Base-by-base conservation (phyloP, 73 alveolate genomes). In the Tetrahymena thermophila region DNA sequence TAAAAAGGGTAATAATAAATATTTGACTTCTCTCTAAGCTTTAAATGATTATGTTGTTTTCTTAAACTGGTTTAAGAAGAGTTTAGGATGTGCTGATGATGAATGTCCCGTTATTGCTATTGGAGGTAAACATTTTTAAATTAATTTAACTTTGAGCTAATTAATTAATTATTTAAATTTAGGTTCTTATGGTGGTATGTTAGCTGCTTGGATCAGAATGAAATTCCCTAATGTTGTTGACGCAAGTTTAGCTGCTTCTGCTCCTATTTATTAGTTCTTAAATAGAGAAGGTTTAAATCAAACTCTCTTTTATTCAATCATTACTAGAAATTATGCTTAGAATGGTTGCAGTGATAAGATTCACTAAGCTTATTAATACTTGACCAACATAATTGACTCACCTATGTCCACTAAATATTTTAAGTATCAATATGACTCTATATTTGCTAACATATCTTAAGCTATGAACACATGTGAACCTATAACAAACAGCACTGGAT, bases 201-300 rank as follows among this genome's bases (percentile, higher is more conserved):
- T 96, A 0, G 93, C 98, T 40, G 95, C 97, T 28, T 96, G 98
- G 98, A 58, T 96, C 93, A 94, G 98, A 35, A 96, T 96, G 98
- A 96, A 96, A 94, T 94, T 85, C 43, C 98, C 98, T 7, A 42
- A 94, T 57, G 83, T 71, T 19, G 35, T 94, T 23, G 96, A 94
- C 83, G 96, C 94, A 55, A 43, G 94, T 25, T 34, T 94, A 37
- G 96, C 94, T 15, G 44, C 57, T n/a, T 94, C 96, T n/a, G 96
- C 96, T 35, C 96, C 96, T 94, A 57, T 94, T 57, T 84, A 58
- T 58, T 57, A 57, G 15, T 84, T 44, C 85, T 37, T 38, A 35
- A 93, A 94, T 43, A 56, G 89, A 56, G 85, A 93, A 93, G 93
- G 85, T 42, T 93, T 84, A 35, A 96, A 55, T 55, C 35, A 44